phyloP scores from a whole-genome alignment of 257 asterid genomes.

The Echium plantagineum region DNA sequence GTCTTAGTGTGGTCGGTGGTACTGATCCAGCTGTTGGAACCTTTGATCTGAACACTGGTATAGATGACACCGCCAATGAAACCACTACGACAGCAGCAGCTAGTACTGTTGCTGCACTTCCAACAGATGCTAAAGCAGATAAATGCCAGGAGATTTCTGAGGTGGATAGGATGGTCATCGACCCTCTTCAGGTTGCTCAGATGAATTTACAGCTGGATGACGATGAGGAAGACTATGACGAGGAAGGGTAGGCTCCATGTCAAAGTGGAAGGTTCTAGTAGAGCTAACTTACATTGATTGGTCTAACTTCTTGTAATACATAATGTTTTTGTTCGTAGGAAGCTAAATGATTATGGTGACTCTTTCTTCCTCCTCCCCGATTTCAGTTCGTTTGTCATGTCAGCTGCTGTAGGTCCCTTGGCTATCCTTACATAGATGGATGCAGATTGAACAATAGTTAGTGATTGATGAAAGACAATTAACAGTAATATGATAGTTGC shows the following conservation, averaged over 20 bases:
- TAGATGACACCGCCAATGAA: slow-evolving; percentile 33
- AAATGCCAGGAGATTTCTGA: slow-evolving; percentile 47
- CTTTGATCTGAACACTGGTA: slow-evolving; percentile 39
- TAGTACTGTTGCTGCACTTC: slow-evolving; percentile 19
- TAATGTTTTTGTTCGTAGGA: too few relatives aligned
- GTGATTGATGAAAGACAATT: too few relatives aligned
- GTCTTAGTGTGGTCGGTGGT: slow-evolving; percentile 22
- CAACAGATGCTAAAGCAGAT: slow-evolving; percentile 37
- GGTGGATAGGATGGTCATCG: slow-evolving; percentile 62
- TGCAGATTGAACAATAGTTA: too few relatives aligned
- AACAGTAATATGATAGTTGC: too few relatives aligned
- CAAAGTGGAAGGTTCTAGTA: too few relatives aligned
- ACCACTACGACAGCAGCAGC: slow-evolving; percentile 19
- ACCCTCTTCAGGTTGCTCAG: slow-evolving; percentile 58
- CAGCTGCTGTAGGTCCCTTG: too few relatives aligned
- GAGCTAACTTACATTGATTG: too few relatives aligned
- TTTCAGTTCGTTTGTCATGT: too few relatives aligned
- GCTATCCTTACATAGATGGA: too few relatives aligned
- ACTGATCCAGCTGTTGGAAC: slow-evolving; percentile 22
- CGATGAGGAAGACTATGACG: slow-evolving; percentile 83
- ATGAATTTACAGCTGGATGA: slow-evolving; percentile 46
- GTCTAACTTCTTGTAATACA: too few relatives aligned
- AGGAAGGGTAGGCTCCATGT: slow-evolving; percentile 25
- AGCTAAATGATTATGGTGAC: too few relatives aligned
- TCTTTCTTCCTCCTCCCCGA: too few relatives aligned